phyloP scores from a whole-genome alignment of 2,329 filamentous ascomycete genomes.

The Boeremia exigua region DNA sequence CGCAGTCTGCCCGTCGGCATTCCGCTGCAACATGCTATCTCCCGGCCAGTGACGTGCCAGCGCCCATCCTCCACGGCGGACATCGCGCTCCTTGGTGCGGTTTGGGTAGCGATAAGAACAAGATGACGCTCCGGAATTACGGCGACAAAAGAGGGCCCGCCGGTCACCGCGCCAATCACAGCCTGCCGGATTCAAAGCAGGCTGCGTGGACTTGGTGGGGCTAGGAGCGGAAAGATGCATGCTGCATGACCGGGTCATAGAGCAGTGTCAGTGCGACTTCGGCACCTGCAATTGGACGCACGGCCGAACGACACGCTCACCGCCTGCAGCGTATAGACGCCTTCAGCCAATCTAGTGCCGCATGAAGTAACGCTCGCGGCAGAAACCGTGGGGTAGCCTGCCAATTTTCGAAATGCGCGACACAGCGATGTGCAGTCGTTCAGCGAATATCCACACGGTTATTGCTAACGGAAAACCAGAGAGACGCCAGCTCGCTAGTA shows the following conservation, averaged over 20 bases:
- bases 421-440: conserved; percentile 27
- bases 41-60: conserved; percentile 33
- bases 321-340: conserved; percentile 27
- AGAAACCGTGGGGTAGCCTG: conserved; percentile 48
- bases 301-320: conserved; percentile 30
- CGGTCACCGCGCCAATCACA: conserved; percentile 37
- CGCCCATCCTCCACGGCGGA: conserved; percentile 19
- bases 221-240: conserved; percentile 39
- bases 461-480: conserved; percentile 20
- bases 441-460: conserved; percentile 28
- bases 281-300: conserved; percentile 34
- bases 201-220: conserved; percentile 40
- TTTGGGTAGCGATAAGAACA: conserved; percentile 38
- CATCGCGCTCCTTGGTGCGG: conserved; percentile 27
- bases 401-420: conserved; percentile 40
- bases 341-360: conserved; percentile 24
- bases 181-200: conserved; percentile 27
- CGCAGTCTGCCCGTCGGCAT: conserved; percentile 13
- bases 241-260: conserved; percentile 30
- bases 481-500: conserved; percentile 13
- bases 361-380: conserved; percentile 37
- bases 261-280: conserved; percentile 37
- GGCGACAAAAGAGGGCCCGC: conserved; percentile 31
- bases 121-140: conserved; percentile 47
- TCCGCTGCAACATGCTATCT: conserved; percentile 34